A percentile compares a stretch with the other conserved stretches of the same genome.
These are phyloP conservation scores for slime mould (Dictyostelium discoideum) DNA, from an alignment of 78 protist species.

Conservation along the genomic window DNA sequence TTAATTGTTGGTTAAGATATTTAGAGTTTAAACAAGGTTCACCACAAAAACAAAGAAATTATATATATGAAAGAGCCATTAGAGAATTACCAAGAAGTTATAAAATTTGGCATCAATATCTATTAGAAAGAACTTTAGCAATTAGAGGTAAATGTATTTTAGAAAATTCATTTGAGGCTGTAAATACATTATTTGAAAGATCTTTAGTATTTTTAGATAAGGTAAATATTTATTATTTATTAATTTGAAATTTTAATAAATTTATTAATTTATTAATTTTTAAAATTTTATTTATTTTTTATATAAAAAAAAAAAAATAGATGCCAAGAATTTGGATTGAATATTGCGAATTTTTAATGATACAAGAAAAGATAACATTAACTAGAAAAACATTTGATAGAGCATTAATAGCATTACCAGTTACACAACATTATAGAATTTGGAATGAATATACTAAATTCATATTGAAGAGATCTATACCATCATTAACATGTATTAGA, in stretches of 20 bases:
- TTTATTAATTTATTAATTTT: too few relatives aligned
- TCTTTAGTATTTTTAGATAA: conserved; percentile 94
- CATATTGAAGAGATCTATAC: conserved; percentile 59
- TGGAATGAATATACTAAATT: conserved; percentile 96
- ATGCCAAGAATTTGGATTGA: conserved; percentile 99
- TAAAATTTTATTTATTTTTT: not conserved
- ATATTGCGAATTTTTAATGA: conserved; percentile 87
- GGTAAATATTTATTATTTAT: conserved; percentile 19
- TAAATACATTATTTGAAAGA: conserved; percentile 90
- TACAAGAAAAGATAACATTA: conserved; percentile 87
- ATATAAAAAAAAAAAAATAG: too few relatives aligned
- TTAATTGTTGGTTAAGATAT: conserved; percentile 87
- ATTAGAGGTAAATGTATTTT: conserved; percentile 67
- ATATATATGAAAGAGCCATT: conserved; percentile 94
- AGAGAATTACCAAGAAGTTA: conserved; percentile 89
- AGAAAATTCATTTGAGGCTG: conserved; percentile 85
- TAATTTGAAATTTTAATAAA: too few relatives aligned
- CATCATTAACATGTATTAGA: conserved; percentile 90
- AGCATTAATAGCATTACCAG: conserved; percentile 97
- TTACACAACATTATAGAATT: conserved; percentile 98
- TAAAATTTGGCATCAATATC: conserved; percentile 96
- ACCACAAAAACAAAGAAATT: conserved; percentile 34
- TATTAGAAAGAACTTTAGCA: conserved; percentile 28
- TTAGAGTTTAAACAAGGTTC: conserved; percentile 76
- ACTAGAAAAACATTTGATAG: conserved; percentile 95